Evolutionary conservation across 495 filamentous ascomycete species (phyloP).

Genomic region (Xylaria flabelliformis): DNA sequence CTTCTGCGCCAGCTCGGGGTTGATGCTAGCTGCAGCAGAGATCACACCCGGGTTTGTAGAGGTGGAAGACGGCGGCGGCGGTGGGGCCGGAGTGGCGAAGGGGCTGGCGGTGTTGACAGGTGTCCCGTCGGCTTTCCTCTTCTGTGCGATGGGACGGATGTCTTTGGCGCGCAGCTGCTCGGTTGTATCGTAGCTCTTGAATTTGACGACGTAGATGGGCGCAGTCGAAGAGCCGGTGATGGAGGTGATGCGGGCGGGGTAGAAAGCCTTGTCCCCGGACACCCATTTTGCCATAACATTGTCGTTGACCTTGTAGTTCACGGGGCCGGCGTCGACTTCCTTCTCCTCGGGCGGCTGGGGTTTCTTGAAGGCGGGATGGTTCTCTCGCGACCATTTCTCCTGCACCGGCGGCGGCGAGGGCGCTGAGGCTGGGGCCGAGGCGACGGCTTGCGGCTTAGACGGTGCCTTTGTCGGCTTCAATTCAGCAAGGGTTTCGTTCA

Average conservation of each 20-base stretch:
- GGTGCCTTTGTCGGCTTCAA: conserved; percentile 65
- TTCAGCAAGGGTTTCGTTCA: conserved; percentile 81
- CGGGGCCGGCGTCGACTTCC: conserved; percentile 51
- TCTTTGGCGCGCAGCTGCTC: conserved; percentile 86
- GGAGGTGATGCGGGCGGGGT: conserved; percentile 89
- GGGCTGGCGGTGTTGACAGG: conserved; percentile 59
- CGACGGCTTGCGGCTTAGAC: conserved; percentile 32
- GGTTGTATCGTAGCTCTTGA: conserved; percentile 86
- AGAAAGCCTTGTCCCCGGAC: conserved; percentile 87
- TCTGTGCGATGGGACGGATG: conserved; percentile 81
- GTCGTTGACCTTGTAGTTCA: conserved; percentile 85
- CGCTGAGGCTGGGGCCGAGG: conserved; percentile 36
- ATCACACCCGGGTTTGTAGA: conserved; percentile 69
- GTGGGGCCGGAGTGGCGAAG: conserved; percentile 51
- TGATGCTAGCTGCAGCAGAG: conserved; percentile 84
- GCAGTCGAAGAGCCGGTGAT: conserved; percentile 88
- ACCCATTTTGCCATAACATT: conserved; percentile 88
- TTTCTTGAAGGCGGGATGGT: conserved; percentile 71
- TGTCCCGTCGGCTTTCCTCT: conserved; percentile 89
- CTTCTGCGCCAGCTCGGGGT: conserved; percentile 76
- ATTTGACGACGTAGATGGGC: conserved; percentile 92
- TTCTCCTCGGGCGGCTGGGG: conserved; percentile 52
- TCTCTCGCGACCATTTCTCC: conserved; percentile 77
- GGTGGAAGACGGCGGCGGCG: conserved; percentile 39
- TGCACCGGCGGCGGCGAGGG: conserved; percentile 56